Conservation (phyloP, 495 filamentous ascomycete species). For the Penicillium goetzii region DNA sequence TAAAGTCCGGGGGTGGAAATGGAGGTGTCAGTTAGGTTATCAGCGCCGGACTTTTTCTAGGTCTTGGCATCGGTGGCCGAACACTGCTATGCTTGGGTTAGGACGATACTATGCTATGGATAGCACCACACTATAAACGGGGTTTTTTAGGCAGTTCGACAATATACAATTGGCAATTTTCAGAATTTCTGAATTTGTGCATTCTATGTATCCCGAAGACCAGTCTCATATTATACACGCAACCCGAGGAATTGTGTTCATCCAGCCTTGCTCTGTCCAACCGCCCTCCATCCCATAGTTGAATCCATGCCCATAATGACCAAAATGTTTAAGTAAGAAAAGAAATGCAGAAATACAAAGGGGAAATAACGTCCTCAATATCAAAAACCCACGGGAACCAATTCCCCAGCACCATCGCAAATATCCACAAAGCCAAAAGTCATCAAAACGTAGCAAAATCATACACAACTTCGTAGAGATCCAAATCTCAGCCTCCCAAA, state of each 20-base stretch:
- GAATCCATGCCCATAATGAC: not conserved
- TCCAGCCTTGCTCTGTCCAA: not conserved
- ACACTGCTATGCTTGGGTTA: not conserved
- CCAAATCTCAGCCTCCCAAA: conserved; percentile 1
- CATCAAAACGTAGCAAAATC: not conserved
- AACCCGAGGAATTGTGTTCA: not conserved
- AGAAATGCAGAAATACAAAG: not conserved
- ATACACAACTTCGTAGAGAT: not conserved
- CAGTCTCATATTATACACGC: not conserved
- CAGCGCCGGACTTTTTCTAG: conserved; percentile 35
- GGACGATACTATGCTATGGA: not conserved
- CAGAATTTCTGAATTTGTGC: not conserved
- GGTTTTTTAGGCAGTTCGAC: not conserved
- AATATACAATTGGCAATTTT: not conserved
- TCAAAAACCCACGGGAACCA: not conserved
- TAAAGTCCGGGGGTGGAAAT: conserved; percentile 6
- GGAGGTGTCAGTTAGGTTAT: conserved; percentile 20
- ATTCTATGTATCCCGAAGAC: not conserved
- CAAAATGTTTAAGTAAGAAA: not conserved
- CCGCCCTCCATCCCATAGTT: not conserved
- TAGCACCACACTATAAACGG: not conserved
- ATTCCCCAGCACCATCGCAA: conserved; percentile 4
- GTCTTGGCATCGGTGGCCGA: conserved; percentile 31
- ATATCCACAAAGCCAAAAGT: not conserved
- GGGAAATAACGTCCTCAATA: not conserved